A percentile compares a stretch with the other conserved stretches of the same genome.
phyloP scores from a whole-genome alignment of 2,329 filamentous ascomycete species.

The Colletotrichum graminicola region DNA sequence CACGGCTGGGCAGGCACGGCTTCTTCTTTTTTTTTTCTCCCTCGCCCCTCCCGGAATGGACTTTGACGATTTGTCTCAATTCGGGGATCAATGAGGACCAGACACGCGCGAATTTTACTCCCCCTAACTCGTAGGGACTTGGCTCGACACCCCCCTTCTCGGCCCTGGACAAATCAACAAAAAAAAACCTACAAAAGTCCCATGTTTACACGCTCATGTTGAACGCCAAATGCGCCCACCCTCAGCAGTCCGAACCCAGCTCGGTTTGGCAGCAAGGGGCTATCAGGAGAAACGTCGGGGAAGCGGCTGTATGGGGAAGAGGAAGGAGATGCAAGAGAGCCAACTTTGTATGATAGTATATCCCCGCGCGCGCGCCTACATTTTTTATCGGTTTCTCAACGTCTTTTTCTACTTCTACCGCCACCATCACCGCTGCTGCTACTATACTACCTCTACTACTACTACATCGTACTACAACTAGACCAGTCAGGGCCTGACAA shows the following conservation, averaged over 20 bases:
- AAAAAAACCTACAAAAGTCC: constrained; percentile 2
- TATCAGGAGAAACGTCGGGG: background rate
- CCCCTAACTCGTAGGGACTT: constrained; percentile 33
- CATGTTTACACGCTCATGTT: constrained; percentile 17
- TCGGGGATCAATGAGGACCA: constrained; percentile 25
- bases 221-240: background rate
- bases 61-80: constrained; percentile 36
- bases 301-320: background rate
- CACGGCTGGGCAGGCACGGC: constrained; percentile 38
- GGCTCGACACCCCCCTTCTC: constrained; percentile 33
- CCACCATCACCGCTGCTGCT: background rate
- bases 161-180: constrained; percentile 35
- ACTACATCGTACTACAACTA: constrained; percentile 6
- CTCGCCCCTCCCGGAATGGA: constrained; percentile 25
- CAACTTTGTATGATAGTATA: constrained; percentile 24
- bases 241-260: background rate
- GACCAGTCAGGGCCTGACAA: constrained; percentile 18
- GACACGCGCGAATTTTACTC: constrained; percentile 13
- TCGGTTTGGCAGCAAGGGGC: background rate
- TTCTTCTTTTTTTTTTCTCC: background rate
- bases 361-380: constrained; percentile 2
- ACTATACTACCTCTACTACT: background rate
- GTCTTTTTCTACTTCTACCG: background rate
- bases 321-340: background rate
- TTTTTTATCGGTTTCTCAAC: background rate